Conservation (phyloP, 495 filamentous ascomycete species). For the Collariella sp. region DNA sequence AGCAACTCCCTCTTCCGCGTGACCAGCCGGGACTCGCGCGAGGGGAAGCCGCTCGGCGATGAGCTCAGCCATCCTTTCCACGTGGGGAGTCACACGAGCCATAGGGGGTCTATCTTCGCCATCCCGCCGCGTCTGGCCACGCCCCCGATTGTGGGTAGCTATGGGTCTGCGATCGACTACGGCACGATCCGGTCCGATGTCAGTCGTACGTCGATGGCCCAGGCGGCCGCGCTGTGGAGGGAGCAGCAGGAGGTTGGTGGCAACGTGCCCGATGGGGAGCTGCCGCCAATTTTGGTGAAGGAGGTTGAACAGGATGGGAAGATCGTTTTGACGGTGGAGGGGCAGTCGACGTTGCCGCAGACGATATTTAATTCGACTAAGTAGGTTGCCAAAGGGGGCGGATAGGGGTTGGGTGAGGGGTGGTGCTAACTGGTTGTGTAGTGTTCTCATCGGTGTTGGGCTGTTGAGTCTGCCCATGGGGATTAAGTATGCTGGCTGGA, state of each 20-base stretch:
- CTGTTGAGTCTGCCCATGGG: constrained; percentile 83
- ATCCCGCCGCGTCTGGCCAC: constrained; percentile 56
- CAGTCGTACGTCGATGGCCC: constrained; percentile 58
- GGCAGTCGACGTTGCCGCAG: constrained; percentile 88
- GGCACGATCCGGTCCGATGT: constrained; percentile 63
- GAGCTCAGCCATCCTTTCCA: constrained; percentile 29
- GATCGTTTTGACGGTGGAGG: constrained; percentile 70
- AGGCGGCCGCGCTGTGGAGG: constrained; percentile 62
- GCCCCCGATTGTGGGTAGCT: constrained; percentile 55
- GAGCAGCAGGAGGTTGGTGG: constrained; percentile 54
- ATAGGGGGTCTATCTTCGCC: constrained; percentile 45
- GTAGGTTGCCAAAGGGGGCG: no score
- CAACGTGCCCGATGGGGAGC: constrained; percentile 50
- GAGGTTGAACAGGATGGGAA: constrained; percentile 85
- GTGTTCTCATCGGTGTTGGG: constrained; percentile 83
- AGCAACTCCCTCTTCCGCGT: constrained; percentile 3
- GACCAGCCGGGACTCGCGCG: constrained; percentile 27
- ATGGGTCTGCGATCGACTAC: constrained; percentile 58
- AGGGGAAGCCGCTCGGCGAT: constrained; percentile 33
- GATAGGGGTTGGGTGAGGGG: background rate
- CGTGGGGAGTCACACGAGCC: constrained; percentile 27
- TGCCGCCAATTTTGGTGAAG: constrained; percentile 74
- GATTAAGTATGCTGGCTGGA: constrained; percentile 84
- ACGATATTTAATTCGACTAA: constrained; percentile 97
- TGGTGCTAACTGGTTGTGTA: constrained; percentile 14